These are phyloP conservation scores for Colletotrichum sp. DNA, from an alignment of 2,329 filamentous ascomycete genomes.

Conservation along the genomic window DNA sequence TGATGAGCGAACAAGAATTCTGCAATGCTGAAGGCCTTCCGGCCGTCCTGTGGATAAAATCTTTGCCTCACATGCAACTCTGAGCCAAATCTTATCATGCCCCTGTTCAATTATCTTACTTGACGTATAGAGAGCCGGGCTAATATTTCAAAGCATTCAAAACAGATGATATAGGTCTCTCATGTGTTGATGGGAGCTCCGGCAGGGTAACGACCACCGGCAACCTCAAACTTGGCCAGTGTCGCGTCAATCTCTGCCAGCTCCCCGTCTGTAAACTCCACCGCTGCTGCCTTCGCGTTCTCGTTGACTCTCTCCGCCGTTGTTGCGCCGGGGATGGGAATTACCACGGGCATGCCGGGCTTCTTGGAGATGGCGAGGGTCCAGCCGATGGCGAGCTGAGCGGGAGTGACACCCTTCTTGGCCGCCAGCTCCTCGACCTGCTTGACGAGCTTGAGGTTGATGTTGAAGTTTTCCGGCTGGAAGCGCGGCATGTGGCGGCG, in stretches of 20 bases:
- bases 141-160: background rate
- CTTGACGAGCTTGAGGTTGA: constrained; percentile 67
- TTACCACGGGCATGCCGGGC: constrained; percentile 60
- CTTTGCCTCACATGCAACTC: constrained; percentile 22
- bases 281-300: constrained; percentile 57
- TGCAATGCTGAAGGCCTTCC: constrained; percentile 50
- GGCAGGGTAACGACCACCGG: constrained; percentile 54
- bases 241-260: constrained; percentile 54
- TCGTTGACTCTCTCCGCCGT: constrained; percentile 62
- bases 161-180: background rate
- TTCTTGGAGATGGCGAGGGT: constrained; percentile 52
- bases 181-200: constrained; percentile 40
- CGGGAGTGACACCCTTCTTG: constrained; percentile 63
- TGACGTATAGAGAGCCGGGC: background rate
- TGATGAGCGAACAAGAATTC: constrained; percentile 46
- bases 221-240: constrained; percentile 50
- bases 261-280: constrained; percentile 56
- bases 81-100: background rate
- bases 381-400: constrained; percentile 73
- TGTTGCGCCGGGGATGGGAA: constrained; percentile 72
- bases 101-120: background rate
- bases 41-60: constrained; percentile 35
- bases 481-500: constrained; percentile 60
- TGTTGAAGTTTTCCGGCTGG: constrained; percentile 64
- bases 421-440: constrained; percentile 62